Percentiles rank a stretch among this genome's conserved stretches.
These are phyloP conservation scores for Salvia hispanica DNA, from an alignment of 257 asterid species.

Conservation along the genomic window DNA sequence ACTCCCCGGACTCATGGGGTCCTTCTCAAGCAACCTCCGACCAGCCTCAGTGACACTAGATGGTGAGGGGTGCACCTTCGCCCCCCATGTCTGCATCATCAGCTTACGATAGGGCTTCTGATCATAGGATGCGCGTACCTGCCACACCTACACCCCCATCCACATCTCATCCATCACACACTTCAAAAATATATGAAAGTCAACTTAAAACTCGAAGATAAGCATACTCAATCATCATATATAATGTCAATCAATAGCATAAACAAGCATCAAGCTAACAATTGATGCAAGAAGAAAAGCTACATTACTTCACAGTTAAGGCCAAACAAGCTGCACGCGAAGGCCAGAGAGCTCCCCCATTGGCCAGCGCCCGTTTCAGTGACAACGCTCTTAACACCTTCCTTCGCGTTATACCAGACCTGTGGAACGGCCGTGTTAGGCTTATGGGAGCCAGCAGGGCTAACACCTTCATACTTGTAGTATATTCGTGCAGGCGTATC, in stretches of 20 bases:
- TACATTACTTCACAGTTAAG: conserved; percentile 73
- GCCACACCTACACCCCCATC: conserved; percentile 68
- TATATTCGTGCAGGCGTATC: conserved; percentile 90
- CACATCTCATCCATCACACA: background rate
- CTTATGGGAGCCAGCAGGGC: conserved; percentile 97
- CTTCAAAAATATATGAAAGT: background rate
- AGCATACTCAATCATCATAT: too few species aligned
- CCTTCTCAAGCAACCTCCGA: conserved; percentile 52
- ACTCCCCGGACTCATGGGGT: conserved; percentile 87
- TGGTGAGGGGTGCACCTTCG: conserved; percentile 94
- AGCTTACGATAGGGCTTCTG: conserved; percentile 91
- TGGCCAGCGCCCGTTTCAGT: conserved; percentile 98
- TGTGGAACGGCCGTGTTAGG: conserved; percentile 96
- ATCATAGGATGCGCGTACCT: conserved; percentile 88
- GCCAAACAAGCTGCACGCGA: conserved; percentile 81
- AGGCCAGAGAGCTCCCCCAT: conserved; percentile 91
- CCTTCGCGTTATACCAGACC: conserved; percentile 83
- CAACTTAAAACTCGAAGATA: too few species aligned
- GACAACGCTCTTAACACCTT: conserved; percentile 73
- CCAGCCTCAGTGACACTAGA: conserved; percentile 74
- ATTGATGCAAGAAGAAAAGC: background rate
- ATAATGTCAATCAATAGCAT: background rate
- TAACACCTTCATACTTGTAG: conserved; percentile 91
- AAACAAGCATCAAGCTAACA: background rate
- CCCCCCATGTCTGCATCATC: conserved; percentile 99